Conservation (phyloP, 257 asterid genomes). For the Galeopsis tetrahit region DNA sequence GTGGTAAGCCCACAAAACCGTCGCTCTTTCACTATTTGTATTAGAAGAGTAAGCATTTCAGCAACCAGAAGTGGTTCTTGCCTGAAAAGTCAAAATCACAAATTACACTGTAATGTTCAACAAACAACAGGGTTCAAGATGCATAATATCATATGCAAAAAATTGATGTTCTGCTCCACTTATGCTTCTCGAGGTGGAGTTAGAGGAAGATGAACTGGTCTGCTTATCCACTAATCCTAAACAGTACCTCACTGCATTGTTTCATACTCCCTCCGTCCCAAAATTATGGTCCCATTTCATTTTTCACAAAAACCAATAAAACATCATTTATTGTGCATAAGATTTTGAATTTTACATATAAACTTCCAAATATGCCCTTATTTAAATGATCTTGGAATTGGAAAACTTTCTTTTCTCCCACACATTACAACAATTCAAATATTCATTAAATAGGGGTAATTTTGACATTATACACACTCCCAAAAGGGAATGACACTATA, state of each 20-base stretch:
- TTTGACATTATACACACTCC: too few relatives aligned
- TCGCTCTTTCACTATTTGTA: slow-evolving; percentile 91
- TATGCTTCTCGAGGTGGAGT: slow-evolving; percentile 18
- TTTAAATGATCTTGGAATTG: too few relatives aligned
- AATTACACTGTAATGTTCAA: slow-evolving; percentile 11
- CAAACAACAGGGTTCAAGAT: not conserved
- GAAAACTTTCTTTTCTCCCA: too few relatives aligned
- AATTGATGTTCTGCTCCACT: not conserved
- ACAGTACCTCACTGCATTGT: not conserved
- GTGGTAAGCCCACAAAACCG: slow-evolving; percentile 85
- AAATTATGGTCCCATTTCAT: too few relatives aligned
- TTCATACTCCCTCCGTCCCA: too few relatives aligned
- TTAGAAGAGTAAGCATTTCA: slow-evolving; percentile 87
- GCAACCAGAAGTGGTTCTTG: slow-evolving; percentile 75
- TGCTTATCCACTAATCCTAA: slow-evolving; percentile 12
- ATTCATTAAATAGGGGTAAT: too few relatives aligned
- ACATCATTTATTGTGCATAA: too few relatives aligned
- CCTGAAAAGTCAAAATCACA: slow-evolving; percentile 56
- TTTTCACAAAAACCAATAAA: too few relatives aligned
- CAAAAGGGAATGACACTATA: too few relatives aligned
- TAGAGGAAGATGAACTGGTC: slow-evolving; percentile 1
- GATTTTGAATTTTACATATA: too few relatives aligned
- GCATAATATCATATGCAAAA: slow-evolving; percentile 6
- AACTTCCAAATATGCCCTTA: too few relatives aligned
- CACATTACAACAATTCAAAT: too few relatives aligned